A percentile compares a stretch with the other conserved stretches of the same genome.
These are phyloP conservation scores for Amphirosellinia nigrospora DNA, from an alignment of 495 filamentous ascomycete genomes.

Conservation along the genomic window DNA sequence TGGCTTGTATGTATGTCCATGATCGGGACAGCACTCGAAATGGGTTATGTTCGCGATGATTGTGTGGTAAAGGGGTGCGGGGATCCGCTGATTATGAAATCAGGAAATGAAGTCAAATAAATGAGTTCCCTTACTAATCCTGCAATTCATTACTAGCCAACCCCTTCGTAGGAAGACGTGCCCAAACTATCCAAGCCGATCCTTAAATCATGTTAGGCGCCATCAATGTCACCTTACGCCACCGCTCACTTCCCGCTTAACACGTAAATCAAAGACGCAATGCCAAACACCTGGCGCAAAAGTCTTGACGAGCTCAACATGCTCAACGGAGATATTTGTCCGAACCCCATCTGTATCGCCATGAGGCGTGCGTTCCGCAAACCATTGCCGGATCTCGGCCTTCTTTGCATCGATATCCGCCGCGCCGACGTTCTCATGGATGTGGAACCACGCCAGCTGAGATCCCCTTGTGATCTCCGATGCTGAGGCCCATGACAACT, in stretches of 20 bases:
- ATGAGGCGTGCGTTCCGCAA: conserved; percentile 39
- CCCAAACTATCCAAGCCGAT: neutral
- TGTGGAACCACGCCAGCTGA: conserved; percentile 71
- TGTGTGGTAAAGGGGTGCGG: neutral
- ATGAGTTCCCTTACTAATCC: neutral
- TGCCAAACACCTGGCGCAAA: conserved; percentile 92
- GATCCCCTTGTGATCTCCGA: conserved; percentile 48
- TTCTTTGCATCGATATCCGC: conserved; percentile 64
- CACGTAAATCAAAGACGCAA: conserved; percentile 79
- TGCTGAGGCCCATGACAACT: conserved; percentile 68
- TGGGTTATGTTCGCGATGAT: neutral
- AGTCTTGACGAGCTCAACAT: conserved; percentile 85
- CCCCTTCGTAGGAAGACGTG: neutral
- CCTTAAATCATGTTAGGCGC: neutral
- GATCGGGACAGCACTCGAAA: neutral
- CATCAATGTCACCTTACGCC: conserved; percentile 31
- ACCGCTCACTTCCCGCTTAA: conserved; percentile 44
- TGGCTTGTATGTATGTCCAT: conserved; percentile 17
- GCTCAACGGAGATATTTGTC: conserved; percentile 57
- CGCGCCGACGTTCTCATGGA: conserved; percentile 83
- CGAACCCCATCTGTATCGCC: conserved; percentile 6
- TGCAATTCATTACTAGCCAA: neutral
- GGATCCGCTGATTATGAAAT: neutral
- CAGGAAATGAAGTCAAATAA: neutral
- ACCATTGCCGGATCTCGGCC: conserved; percentile 50